Evolutionary conservation across 495 filamentous ascomycete species (phyloP), one percentile per base, ranked within the genome.

Genomic region (Penicillium manginii): DNA sequence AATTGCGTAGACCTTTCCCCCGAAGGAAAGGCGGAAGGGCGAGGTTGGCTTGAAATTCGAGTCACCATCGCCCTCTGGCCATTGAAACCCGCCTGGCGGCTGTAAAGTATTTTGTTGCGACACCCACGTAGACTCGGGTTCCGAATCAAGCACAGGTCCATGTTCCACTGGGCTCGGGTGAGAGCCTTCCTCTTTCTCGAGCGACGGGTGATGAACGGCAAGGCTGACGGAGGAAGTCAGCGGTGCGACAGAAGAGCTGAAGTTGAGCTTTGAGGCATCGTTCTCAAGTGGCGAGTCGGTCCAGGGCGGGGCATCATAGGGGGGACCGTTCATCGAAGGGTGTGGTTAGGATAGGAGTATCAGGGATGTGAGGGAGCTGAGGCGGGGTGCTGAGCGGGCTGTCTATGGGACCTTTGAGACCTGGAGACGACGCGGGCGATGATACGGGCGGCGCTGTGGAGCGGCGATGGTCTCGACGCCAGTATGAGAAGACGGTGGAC

Each of bases 401-500:
- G 35, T 57, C 65, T 33, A 46, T 61, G 17, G 58, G 12, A 8
- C 58, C 55, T 53, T 66, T 71, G 43, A 46, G 54, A 46, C 43
- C 65, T 61, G 60, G 63, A 59, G 61, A 56, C 35, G 60, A 49
- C 26, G 67, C 58, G 48, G 71, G 61, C 22, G 69, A 56, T n/a
- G 66, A 58, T 52, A 66, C 70, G 47, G 71, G 74, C 18, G 70
- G 67, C 47, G 73, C 71, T 61, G 64, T 73, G 32, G 71, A 74
- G 54, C 75, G 75, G 61, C 76, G 76, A 57, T 76, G 75, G 43
- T 79, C 76, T 61, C 76, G 75, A 50, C 77, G 76, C 77, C 72
- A 79, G 57, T 80, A 80, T n/a, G 77, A 78, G 55, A 80, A 80
- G 46, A 78, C 77, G 31, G 77, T 72, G 18, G 76, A 79, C 3